Evolutionary conservation across 768 basidiomycete species (phyloP), one percentile per base, ranked within the genome.

Genomic region (Pleurotus tuber-regium): DNA sequence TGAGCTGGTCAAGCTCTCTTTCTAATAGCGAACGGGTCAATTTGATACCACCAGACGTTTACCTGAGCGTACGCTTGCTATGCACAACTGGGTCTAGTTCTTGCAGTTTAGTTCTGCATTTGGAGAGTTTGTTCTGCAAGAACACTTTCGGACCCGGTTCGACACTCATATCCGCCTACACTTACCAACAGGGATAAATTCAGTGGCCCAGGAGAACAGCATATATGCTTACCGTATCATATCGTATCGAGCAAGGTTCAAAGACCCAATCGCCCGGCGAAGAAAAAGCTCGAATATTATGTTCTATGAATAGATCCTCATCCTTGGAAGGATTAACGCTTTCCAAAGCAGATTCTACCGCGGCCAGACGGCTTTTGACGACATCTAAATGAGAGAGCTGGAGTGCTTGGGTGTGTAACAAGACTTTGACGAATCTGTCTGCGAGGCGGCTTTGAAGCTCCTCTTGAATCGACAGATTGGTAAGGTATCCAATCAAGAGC

Each of bases 91-190:
- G 74, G n/a, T 59, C 65, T 6, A 89, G 63, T 56, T 92, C 89
- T 46, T 70, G 61, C n/a, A 89, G 61, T 68, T 87, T 90, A 28
- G 65, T 70, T 50, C 80, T 76, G 51, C 78, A 80, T 51, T 74
- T 77, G 44, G 69, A 68, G 21, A 92, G 75, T 56, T 84, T 87
- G 63, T 93, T 93, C 69, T 93, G 91, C 18, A 93, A 70, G 62
- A 88, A 82, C 2, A 89, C 74, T 65, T 89, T 92, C 0, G 91
- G 84, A 6, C 77, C 79, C 18, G 79, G 69, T 29, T 92, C 91
- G 10, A 84, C 65, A 60, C 71, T 84, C 66, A 91, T 78, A 4
- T 75, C 79, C 33, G 69, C 72, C 86, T 88, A 55, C 36, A 5
- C n/a, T 28, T n/a, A 11, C n/a, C n/a, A n/a, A 35, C 11, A 10